Percentiles rank a stretch among this genome's conserved stretches.
These are phyloP conservation scores for Exserohilum turcica DNA, from an alignment of 2,329 filamentous ascomycete species.

Conservation along the genomic window DNA sequence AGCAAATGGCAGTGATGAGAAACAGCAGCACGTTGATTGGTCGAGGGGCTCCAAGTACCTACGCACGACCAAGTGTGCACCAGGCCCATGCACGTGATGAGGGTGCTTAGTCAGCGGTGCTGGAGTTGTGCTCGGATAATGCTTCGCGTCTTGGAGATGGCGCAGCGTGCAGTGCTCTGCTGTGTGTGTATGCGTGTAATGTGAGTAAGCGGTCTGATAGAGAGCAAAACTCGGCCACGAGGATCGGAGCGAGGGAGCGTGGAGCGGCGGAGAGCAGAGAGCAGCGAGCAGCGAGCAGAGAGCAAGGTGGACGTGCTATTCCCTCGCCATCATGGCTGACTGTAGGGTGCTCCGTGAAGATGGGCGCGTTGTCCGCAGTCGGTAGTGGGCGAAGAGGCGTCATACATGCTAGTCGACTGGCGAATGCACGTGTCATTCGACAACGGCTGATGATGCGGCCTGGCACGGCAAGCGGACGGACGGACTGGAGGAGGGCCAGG, in stretches of 20 bases:
- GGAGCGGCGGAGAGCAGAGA: not conserved
- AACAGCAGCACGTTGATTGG: slow-evolving; percentile 44
- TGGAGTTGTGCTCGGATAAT: slow-evolving; percentile 5
- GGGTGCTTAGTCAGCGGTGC: slow-evolving; percentile 11
- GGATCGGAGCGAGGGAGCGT: not conserved
- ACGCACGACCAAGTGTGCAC: slow-evolving; percentile 20
- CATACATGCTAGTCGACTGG: slow-evolving; percentile 25
- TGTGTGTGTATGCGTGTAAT: no score
- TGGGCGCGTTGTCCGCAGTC: slow-evolving; percentile 13
- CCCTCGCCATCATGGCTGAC: not conserved
- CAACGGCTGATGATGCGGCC: no score
- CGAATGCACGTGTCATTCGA: slow-evolving; percentile 16
- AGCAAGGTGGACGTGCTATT: not conserved
- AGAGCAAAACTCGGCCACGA: not conserved
- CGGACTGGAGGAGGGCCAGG: slow-evolving; percentile 10
- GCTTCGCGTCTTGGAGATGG: slow-evolving; percentile 9
- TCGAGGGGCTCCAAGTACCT: slow-evolving; percentile 16
- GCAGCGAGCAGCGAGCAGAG: no score
- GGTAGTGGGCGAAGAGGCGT: slow-evolving; percentile 20
- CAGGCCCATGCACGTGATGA: slow-evolving; percentile 33
- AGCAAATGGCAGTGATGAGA: slow-evolving; percentile 38
- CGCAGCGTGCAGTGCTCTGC: slow-evolving; percentile 7
- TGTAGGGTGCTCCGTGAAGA: slow-evolving; percentile 9
- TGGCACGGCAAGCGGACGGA: no score
- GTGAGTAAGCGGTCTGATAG: slow-evolving; percentile 2